phyloP scores from a whole-genome alignment of 83 land plant genomes.

The Picea engelmannii region DNA sequence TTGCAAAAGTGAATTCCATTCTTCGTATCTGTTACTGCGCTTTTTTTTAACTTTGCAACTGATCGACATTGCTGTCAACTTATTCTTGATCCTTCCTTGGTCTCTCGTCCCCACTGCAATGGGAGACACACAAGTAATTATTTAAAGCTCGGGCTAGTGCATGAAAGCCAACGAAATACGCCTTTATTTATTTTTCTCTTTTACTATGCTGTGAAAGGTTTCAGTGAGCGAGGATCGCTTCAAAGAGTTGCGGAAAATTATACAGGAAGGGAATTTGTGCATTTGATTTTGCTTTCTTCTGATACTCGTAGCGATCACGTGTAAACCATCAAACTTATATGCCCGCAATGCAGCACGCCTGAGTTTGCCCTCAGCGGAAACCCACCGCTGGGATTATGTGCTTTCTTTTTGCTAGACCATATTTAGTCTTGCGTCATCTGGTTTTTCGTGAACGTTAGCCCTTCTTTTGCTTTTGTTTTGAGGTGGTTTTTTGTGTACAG shows the following conservation, averaged over 20 bases:
- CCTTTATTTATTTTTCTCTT: not conserved
- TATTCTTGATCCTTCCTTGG: not conserved
- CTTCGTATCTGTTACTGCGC: not conserved
- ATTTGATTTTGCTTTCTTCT: conserved; percentile 10
- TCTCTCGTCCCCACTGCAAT: not conserved
- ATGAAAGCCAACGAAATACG: too few relatives aligned
- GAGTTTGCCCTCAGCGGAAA: not conserved
- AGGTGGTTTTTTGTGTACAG: not conserved
- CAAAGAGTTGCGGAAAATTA: not conserved
- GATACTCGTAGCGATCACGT: not conserved
- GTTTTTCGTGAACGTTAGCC: not conserved
- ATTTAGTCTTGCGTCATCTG: not conserved
- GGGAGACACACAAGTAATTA: conserved; percentile 7
- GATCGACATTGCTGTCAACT: not conserved
- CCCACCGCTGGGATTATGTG: not conserved
- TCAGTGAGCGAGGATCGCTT: not conserved
- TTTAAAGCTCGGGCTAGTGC: not conserved
- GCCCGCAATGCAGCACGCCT: not conserved
- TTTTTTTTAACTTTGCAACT: not conserved
- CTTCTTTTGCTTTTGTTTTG: not conserved
- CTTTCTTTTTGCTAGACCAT: not conserved
- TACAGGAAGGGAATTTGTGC: not conserved
- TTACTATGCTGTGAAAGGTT: not conserved
- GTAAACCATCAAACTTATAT: not conserved
- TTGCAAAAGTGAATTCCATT: not conserved